Base-by-base conservation (phyloP, 2,329 filamentous ascomycete genomes). In the Colletotrichum sp. region DNA sequence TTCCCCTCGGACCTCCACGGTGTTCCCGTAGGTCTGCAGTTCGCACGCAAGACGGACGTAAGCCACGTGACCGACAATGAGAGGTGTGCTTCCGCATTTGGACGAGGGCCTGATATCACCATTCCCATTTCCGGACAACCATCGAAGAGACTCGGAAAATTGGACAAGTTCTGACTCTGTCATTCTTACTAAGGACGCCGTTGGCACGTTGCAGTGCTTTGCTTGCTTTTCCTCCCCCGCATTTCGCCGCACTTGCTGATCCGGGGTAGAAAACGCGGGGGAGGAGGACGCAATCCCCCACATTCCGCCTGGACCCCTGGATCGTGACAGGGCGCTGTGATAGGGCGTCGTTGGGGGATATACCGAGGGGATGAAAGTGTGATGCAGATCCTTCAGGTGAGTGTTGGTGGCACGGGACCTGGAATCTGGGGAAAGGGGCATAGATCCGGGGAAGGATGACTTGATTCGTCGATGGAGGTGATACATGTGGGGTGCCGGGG, bases 241-340 rank as follows among this genome's bases (percentile, higher is more conserved):
- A 52, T 52, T 52, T 52, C n/a, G 43, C 43, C 43, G 43, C 43
- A 52, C 43, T 21, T 52, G n/a, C 10, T 24, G n/a, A 52, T 52
- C 43, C 43, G n/a, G 43, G 43, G 43, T 52, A 52, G 43, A 52
- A 21, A 52, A 52, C 43, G n/a, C 43, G 43, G n/a, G 43, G 43
- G 43, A 52, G 38, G 38, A 52, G n/a, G 43, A 52, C 43, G 43
- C 43, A 52, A 7, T 52, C 43, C 43, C n/a, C 43, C 43, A 52
- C 43, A 21, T 52, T 52, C 43, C 43, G 43, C n/a, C 43, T 52
- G n/a, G 10, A 52, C n/a, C 43, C n/a, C 43, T 21, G n/a, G 10
- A 13, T 52, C 43, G n/a, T 24, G 43, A 13, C 12, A 24, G 4
- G 10, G 43, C 43, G 43, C 2, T 4, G 6, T 52, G 43, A 52